Conservation (phyloP, 768 basidiomycete species). For the Agaricus subrufescens region DNA sequence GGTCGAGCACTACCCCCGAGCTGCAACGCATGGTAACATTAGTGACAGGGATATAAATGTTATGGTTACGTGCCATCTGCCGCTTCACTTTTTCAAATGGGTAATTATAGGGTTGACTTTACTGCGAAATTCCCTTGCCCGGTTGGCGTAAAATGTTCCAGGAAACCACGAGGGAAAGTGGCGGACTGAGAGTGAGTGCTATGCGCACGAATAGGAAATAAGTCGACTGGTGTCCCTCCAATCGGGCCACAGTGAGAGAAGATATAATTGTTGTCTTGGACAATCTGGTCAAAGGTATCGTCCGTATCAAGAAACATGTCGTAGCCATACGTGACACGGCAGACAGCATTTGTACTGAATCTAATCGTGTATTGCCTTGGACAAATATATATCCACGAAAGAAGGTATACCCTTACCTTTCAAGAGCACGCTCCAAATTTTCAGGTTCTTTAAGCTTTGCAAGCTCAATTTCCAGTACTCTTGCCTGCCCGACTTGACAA, state of each 20-base stretch:
- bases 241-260: background rate
- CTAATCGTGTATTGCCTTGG: background rate
- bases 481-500: background rate
- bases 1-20: slow-evolving; percentile 26
- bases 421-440: background rate
- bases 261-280: background rate
- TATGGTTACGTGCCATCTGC: slow-evolving; percentile 11
- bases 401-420: background rate
- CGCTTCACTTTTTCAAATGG: slow-evolving; percentile 13
- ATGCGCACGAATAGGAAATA: slow-evolving; percentile 3
- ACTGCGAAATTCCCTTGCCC: slow-evolving; percentile 10
- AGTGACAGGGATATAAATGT: background rate
- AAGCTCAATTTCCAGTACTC: background rate
- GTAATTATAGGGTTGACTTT: slow-evolving; percentile 14
- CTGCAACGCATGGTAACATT: background rate
- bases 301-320: background rate
- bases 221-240: slow-evolving; percentile 4
- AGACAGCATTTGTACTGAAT: background rate
- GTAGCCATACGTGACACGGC: background rate
- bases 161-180: slow-evolving; percentile 23
- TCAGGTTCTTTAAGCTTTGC: background rate
- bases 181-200: slow-evolving; percentile 7
- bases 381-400: background rate
- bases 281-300: background rate
- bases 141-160: slow-evolving; percentile 15